Evolutionary conservation across 805 yeast species (phyloP).

Genomic region (Kazachstania bromeliacearum): DNA sequence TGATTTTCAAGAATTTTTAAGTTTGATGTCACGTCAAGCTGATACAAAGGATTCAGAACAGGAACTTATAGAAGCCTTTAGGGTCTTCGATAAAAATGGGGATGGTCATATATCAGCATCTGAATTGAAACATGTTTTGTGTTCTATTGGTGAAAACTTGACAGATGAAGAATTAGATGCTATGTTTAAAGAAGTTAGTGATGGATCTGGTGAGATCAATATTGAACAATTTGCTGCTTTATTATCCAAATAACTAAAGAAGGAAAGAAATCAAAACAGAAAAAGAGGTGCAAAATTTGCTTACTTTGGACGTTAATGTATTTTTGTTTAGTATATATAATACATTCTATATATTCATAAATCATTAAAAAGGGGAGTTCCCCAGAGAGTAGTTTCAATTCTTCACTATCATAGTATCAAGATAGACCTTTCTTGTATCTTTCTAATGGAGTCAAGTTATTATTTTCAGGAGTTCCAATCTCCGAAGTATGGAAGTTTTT

Average conservation of each 20-base stretch:
- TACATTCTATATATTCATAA: background rate
- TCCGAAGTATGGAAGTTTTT: background rate
- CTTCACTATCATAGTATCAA: too few species aligned
- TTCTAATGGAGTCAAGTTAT: conserved; percentile 2
- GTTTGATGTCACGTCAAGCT: conserved; percentile 84
- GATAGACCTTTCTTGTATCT: conserved; percentile 5
- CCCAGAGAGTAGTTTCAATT: too few species aligned
- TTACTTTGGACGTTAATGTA: too few species aligned
- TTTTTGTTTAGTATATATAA: background rate
- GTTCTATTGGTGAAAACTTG: conserved; percentile 92
- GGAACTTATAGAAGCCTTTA: conserved; percentile 93
- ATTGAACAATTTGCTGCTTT: conserved; percentile 91
- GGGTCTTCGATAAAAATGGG: conserved; percentile 91
- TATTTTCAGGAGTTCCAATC: background rate
- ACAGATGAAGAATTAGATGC: conserved; percentile 93
- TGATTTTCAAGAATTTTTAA: conserved; percentile 71
- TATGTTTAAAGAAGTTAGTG: conserved; percentile 90
- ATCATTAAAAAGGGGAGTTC: too few species aligned
- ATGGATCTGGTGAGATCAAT: conserved; percentile 92
- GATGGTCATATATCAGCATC: conserved; percentile 94
- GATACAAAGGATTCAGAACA: conserved; percentile 95
- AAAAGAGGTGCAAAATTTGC: too few species aligned
- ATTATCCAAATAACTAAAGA: conserved; percentile 48
- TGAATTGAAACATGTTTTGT: conserved; percentile 89
- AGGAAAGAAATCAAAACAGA: too few species aligned